Percentiles rank a stretch among this genome's conserved stretches.
Conservation (phyloP, 345 rosid species). For the Physaria fendleri region DNA sequence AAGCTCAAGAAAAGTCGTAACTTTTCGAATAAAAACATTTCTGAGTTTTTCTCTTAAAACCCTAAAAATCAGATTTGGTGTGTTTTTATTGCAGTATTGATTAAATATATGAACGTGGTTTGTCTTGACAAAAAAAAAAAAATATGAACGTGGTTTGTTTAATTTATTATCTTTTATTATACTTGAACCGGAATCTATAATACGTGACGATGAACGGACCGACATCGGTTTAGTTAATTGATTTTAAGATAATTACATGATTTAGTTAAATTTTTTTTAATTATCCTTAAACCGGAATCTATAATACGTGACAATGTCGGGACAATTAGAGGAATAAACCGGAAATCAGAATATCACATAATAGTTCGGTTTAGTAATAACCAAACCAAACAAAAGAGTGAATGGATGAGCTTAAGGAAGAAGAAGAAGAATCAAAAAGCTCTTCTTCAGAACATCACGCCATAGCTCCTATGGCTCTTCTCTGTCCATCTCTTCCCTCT, state of each 20-base stretch:
- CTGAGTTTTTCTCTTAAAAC: neutral
- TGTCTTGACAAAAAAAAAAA: too few species aligned
- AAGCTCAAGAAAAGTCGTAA: constrained; percentile 14
- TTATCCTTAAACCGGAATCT: neutral
- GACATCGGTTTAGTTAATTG: too few species aligned
- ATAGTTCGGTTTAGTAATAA: neutral
- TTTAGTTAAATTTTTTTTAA: too few species aligned
- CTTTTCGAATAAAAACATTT: neutral
- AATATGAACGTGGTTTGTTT: too few species aligned
- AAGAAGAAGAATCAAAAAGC: constrained; percentile 8
- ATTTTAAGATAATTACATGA: neutral
- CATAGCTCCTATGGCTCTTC: constrained; percentile 38
- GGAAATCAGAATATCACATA: neutral
- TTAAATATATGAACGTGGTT: too few species aligned
- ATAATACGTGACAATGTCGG: neutral
- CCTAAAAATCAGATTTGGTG: neutral
- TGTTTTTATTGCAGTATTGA: neutral
- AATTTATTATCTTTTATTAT: too few species aligned
- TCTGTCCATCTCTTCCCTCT: constrained; percentile 35
- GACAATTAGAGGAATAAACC: too few species aligned
- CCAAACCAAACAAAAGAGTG: neutral
- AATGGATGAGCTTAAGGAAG: constrained; percentile 36
- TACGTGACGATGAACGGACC: neutral
- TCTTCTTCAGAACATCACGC: constrained; percentile 9
- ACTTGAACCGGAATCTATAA: neutral